Evolutionary conservation across 164 flowering plant species (phyloP), one percentile per base, ranked within the genome.

Genomic region (Pachysandra terminalis): DNA sequence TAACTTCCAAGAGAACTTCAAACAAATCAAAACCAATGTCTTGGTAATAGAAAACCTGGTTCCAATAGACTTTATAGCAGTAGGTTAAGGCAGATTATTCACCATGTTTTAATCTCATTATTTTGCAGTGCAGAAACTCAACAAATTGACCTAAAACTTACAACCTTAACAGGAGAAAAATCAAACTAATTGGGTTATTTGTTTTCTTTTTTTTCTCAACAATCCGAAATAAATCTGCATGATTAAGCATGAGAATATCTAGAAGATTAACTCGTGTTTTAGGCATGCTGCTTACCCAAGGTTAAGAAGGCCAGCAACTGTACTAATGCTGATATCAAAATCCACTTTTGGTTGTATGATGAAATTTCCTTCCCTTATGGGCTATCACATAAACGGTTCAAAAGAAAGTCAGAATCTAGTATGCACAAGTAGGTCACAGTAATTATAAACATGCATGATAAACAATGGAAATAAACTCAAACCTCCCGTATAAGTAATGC

Each of bases 261-360:
- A 4, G 17, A 28, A 23, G 15, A 53, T 25, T 7, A 62, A 28
- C 28, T 49, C n/a, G 37, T 32, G 7, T 23, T 53, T 9, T 8
- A 4, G 13, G 35, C 23, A 64, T 60, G 63, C 45, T 7, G 57
- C 88, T 78, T 79, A 96, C 99, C 99, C 99, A 71, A 96, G 96
- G 77, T 96, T 91, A 58, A 96, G 93, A 78, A 96, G 99, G 54
- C 99, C 99, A 71, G 95, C 83, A 66, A 96, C 99, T 22, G 98
- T 93, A 81, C 81, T 85, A 59, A 88, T 84, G 84, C 98, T 90
- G 65, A 93, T 96, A 76, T 96, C 99, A 79, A 96, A 96, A 78
- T 96, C 99, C 79, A 96, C 98, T 82, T 96, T 96, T 35, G 99
- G 99, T 73, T 96, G 99, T 77, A 96, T 86, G 72, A 96, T 93